Evolutionary conservation across 441 rosid species (phyloP).

Genomic region (Gossypium laxum): DNA sequence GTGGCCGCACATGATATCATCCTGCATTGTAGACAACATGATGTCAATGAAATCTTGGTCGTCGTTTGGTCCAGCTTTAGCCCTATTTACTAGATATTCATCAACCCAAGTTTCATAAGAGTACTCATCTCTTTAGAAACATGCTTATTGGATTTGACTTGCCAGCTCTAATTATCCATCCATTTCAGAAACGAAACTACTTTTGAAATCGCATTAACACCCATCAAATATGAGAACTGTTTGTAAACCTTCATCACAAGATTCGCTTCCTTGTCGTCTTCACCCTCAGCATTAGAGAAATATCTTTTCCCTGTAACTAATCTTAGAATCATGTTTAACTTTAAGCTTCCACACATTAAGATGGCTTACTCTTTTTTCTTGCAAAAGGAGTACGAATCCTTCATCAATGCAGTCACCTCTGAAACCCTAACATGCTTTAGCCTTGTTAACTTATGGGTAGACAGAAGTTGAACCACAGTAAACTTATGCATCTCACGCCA

Average conservation of each 20-base stretch:
- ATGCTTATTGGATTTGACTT: constrained; percentile 31
- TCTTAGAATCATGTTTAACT: constrained; percentile 23
- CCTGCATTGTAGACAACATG: constrained; percentile 18
- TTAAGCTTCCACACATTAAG: constrained; percentile 18
- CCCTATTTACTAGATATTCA: constrained; percentile 21
- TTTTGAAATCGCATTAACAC: neutral
- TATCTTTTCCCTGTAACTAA: constrained; percentile 32
- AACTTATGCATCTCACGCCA: constrained; percentile 38
- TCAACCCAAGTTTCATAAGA: constrained; percentile 27
- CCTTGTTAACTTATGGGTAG: constrained; percentile 19
- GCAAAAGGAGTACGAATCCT: constrained; percentile 13
- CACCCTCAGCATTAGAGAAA: constrained; percentile 10
- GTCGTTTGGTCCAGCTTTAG: neutral
- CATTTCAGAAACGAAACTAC: constrained; percentile 32
- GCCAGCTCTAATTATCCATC: constrained; percentile 26
- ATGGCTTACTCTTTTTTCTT: neutral
- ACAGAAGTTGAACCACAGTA: constrained; percentile 29
- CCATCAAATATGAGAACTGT: constrained; percentile 19
- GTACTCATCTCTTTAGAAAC: constrained; percentile 24
- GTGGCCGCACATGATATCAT: constrained; percentile 19
- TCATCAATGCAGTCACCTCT: neutral
- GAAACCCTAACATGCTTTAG: constrained; percentile 1
- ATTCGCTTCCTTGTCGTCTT: constrained; percentile 22
- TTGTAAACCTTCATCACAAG: constrained; percentile 21
- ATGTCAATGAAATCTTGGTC: constrained; percentile 2